These are phyloP conservation scores for Saturnispora hagleri DNA, from an alignment of 805 yeast species.

Conservation along the genomic window DNA sequence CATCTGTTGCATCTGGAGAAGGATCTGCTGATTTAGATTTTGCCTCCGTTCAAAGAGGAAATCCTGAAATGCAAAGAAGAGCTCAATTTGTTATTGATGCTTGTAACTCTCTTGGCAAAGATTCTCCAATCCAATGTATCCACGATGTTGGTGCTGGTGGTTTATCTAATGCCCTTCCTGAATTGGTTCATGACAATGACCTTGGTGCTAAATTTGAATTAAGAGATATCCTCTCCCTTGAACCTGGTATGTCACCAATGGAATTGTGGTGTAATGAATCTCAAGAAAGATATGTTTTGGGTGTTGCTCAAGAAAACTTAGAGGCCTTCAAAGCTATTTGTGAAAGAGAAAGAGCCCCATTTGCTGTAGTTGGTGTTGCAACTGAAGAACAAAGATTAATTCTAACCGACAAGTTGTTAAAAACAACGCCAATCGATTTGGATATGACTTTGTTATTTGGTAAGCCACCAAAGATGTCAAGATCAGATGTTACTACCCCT, in stretches of 20 bases:
- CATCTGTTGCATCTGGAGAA: conserved; percentile 92
- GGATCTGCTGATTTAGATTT: conserved; percentile 94
- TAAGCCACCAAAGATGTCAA: conserved; percentile 92
- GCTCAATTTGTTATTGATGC: conserved; percentile 97
- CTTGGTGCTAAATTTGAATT: conserved; percentile 91
- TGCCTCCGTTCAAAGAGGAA: conserved; percentile 98
- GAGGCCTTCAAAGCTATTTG: conserved; percentile 69
- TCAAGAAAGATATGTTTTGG: conserved; percentile 94
- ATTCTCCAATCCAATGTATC: conserved; percentile 80
- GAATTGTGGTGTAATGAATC: conserved; percentile 99
- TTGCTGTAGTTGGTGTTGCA: conserved; percentile 91
- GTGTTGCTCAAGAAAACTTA: conserved; percentile 74
- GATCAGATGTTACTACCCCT: conserved; percentile 56
- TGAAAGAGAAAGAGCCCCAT: conserved; percentile 92
- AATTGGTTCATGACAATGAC: conserved; percentile 92
- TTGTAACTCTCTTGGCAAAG: conserved; percentile 72
- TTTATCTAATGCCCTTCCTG: conserved; percentile 92
- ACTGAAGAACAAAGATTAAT: conserved; percentile 77
- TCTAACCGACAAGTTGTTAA: conserved; percentile 68
- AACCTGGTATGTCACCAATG: conserved; percentile 99
- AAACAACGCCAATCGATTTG: conserved; percentile 85
- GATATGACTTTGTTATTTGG: conserved; percentile 95
- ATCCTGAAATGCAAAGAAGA: conserved; percentile 98
- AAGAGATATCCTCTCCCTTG: conserved; percentile 81
- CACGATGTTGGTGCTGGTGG: conserved; percentile 99